These are phyloP conservation scores for Ceratocystis lukuohia DNA, from an alignment of 2,329 filamentous ascomycete species.

Conservation along the genomic window DNA sequence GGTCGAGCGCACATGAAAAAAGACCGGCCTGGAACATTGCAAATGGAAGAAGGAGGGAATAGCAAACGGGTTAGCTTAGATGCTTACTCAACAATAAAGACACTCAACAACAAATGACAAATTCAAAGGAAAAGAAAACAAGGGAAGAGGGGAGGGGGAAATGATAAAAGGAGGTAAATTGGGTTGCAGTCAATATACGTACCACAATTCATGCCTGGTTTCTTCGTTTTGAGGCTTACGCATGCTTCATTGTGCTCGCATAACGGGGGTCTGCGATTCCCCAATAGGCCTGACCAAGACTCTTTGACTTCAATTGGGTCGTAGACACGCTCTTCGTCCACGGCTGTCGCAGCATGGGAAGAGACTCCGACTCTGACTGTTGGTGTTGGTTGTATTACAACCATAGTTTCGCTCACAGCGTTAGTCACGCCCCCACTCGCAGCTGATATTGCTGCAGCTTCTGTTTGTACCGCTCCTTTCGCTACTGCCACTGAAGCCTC, in stretches of 20 bases:
- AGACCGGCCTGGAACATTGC: conserved; percentile 35
- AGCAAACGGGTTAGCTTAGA: neutral
- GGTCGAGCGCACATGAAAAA: conserved; percentile 57
- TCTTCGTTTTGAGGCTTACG: conserved; percentile 72
- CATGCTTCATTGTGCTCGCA: conserved; percentile 88
- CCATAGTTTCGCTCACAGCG: neutral
- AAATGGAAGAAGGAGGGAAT: neutral
- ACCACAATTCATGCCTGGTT: conserved; percentile 71
- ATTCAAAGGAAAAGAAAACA: neutral
- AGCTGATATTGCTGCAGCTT: neutral
- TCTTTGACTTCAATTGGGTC: conserved; percentile 64
- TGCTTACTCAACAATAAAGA: too few relatives aligned
- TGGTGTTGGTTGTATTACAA: neutral
- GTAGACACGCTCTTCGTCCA: conserved; percentile 29
- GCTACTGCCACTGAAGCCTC: neutral
- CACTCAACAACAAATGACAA: too few relatives aligned
- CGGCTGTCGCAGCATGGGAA: neutral
- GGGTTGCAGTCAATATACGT: conserved; percentile 24
- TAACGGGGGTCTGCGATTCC: conserved; percentile 56
- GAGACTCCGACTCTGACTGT: neutral
- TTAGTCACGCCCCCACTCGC: neutral
- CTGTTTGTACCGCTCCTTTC: neutral
- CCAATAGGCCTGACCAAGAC: conserved; percentile 74
- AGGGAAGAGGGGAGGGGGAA: neutral
- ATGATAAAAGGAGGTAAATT: neutral